These are phyloP conservation scores for Bretschneidera sinensis DNA, from an alignment of 345 rosid species.

Conservation along the genomic window DNA sequence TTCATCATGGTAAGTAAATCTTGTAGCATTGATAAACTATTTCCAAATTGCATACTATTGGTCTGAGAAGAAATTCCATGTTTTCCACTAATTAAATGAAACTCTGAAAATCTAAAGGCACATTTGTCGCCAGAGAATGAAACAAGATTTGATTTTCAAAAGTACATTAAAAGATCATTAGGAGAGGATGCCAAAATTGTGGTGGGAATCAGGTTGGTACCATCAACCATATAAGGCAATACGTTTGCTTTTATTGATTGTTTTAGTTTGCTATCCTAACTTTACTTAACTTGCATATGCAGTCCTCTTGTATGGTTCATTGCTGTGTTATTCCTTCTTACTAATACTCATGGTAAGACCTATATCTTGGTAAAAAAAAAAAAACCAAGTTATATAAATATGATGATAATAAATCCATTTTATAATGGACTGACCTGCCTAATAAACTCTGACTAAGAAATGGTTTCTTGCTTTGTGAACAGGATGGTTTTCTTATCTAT, in stretches of 20 bases:
- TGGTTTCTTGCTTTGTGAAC: constrained; percentile 9
- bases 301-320: constrained; percentile 76
- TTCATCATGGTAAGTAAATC: constrained; percentile 56
- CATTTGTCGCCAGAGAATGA: constrained; percentile 77
- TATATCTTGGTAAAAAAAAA: too few species aligned
- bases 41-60: too few species aligned
- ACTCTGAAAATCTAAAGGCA: too few species aligned
- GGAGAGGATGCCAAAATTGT: constrained; percentile 83
- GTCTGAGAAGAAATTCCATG: background rate
- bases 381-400: too few species aligned
- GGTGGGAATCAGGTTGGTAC: constrained; percentile 73
- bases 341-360: constrained; percentile 73
- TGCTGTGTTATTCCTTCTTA: constrained; percentile 60
- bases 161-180: constrained; percentile 77
- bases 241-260: background rate
- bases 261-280: background rate
- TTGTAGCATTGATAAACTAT: background rate
- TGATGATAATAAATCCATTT: background rate
- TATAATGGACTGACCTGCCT: background rate
- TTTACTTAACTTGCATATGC: constrained; percentile 28
- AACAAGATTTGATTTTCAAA: constrained; percentile 69
- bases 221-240: background rate
- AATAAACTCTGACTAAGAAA: background rate
- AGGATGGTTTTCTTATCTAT: constrained; percentile 67
- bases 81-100: background rate